A percentile compares a stretch with the other conserved stretches of the same genome.
These are phyloP conservation scores for Termitomyces sp. DNA, from an alignment of 768 basidiomycete species.

Conservation along the genomic window DNA sequence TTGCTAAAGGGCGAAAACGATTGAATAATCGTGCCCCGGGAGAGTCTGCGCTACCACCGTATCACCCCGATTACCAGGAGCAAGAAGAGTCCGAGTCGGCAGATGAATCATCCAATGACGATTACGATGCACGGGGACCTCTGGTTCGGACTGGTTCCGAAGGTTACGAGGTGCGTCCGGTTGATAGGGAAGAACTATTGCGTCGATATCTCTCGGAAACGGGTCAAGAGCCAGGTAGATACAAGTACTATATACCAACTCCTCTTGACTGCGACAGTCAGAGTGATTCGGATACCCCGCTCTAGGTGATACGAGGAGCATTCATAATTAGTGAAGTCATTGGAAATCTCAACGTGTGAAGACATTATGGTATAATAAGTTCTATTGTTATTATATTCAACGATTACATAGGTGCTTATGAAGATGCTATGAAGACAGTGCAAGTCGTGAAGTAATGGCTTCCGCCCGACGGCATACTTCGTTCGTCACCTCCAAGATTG, in stretches of 20 bases:
- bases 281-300: conserved; percentile 27
- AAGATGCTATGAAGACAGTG: neutral
- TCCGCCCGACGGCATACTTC: conserved; percentile 22
- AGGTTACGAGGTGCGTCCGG: conserved; percentile 67
- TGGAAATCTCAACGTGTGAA: neutral
- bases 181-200: conserved; percentile 62
- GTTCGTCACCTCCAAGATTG: conserved; percentile 24
- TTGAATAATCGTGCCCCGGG: conserved; percentile 20
- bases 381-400: neutral
- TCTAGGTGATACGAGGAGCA: neutral
- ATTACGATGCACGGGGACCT: conserved; percentile 18
- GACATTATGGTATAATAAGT: neutral
- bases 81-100: conserved; percentile 14
- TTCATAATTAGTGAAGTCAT: neutral
- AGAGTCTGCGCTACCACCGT: conserved; percentile 58
- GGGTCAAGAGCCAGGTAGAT: conserved; percentile 53
- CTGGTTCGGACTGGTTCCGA: conserved; percentile 70
- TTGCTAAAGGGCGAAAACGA: conserved; percentile 17
- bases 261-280: conserved; percentile 40
- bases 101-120: conserved; percentile 22
- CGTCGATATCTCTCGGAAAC: conserved; percentile 47
- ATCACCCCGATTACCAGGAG: conserved; percentile 65
- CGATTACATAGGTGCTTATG: neutral
- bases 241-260: conserved; percentile 64
- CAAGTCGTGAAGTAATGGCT: conserved; percentile 12